Evolutionary conservation across 2,329 filamentous ascomycete genomes (phyloP).

Genomic region (Elsinoe ampelina): DNA sequence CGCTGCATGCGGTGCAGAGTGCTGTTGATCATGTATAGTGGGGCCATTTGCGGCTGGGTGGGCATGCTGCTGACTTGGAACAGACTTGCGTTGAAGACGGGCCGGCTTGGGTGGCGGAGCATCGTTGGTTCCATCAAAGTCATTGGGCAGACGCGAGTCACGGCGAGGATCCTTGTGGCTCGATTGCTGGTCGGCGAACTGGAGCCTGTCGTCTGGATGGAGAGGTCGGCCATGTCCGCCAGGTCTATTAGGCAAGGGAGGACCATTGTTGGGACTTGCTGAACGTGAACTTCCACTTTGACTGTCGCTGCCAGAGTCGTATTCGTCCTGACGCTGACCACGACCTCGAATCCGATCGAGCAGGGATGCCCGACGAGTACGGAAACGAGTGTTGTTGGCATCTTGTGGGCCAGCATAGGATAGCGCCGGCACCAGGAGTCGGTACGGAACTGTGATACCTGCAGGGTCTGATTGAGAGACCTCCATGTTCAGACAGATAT

Average conservation of each 20-base stretch:
- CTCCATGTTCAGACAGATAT: slow-evolving; percentile 83
- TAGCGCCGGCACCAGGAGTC: slow-evolving; percentile 73
- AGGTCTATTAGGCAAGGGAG: neutral
- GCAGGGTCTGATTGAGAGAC: slow-evolving; percentile 75
- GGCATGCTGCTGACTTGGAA: slow-evolving; percentile 7
- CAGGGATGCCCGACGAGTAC: slow-evolving; percentile 15
- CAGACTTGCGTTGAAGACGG: neutral
- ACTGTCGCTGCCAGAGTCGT: slow-evolving; percentile 15
- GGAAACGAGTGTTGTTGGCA: slow-evolving; percentile 21
- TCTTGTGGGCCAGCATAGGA: slow-evolving; percentile 33
- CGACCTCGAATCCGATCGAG: slow-evolving; percentile 18
- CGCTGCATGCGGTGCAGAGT: neutral
- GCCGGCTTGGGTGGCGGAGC: neutral
- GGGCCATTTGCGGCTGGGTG: neutral
- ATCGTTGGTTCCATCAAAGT: slow-evolving; percentile 1
- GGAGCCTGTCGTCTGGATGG: slow-evolving; percentile 11
- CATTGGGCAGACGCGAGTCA: slow-evolving; percentile 7
- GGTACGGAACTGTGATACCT: slow-evolving; percentile 80
- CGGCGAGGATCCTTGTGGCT: slow-evolving; percentile 12
- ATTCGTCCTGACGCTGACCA: slow-evolving; percentile 2
- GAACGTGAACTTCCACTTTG: slow-evolving; percentile 12
- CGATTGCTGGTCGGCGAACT: slow-evolving; percentile 11
- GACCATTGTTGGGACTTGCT: slow-evolving; percentile 10
- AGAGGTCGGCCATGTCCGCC: neutral
- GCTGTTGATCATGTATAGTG: neutral